Percentiles rank a stretch among this genome's conserved stretches.
Evolutionary conservation across 2,329 filamentous ascomycete genomes (phyloP).

Genomic region (Fusarium dimerum): DNA sequence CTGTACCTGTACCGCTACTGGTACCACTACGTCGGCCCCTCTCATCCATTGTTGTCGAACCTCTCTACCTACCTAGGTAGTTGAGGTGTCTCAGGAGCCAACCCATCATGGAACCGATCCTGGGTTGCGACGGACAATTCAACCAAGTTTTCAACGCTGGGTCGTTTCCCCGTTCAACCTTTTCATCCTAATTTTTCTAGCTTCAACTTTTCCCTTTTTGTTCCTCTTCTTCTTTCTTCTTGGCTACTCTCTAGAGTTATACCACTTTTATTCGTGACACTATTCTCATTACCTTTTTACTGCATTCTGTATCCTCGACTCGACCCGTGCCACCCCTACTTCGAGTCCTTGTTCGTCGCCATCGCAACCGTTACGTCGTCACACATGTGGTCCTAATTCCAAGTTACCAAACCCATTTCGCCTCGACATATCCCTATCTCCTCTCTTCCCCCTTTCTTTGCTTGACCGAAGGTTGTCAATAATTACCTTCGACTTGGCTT

Average conservation of each 20-base stretch:
- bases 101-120: not conserved
- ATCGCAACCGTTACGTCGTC: slow-evolving; percentile 19
- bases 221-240: slow-evolving; percentile 3
- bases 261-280: not conserved
- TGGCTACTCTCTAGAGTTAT: not conserved
- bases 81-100: not conserved
- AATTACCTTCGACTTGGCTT: not conserved
- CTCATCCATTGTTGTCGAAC: not conserved
- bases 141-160: not conserved
- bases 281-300: not conserved
- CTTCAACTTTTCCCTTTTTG: slow-evolving; percentile 4
- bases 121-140: not conserved
- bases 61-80: no score
- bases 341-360: slow-evolving; percentile 19
- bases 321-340: slow-evolving; percentile 10
- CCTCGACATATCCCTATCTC: slow-evolving; percentile 6
- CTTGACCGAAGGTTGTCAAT: slow-evolving; percentile 3
- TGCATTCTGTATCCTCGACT: not conserved
- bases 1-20: not conserved
- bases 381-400: slow-evolving; percentile 29
- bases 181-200: not conserved
- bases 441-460: slow-evolving; percentile 1
- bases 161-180: not conserved
- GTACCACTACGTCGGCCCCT: not conserved
- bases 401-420: slow-evolving; percentile 3